Base-by-base conservation (phyloP, 139 green algal genomes). In the Dunaliella primolecta region DNA sequence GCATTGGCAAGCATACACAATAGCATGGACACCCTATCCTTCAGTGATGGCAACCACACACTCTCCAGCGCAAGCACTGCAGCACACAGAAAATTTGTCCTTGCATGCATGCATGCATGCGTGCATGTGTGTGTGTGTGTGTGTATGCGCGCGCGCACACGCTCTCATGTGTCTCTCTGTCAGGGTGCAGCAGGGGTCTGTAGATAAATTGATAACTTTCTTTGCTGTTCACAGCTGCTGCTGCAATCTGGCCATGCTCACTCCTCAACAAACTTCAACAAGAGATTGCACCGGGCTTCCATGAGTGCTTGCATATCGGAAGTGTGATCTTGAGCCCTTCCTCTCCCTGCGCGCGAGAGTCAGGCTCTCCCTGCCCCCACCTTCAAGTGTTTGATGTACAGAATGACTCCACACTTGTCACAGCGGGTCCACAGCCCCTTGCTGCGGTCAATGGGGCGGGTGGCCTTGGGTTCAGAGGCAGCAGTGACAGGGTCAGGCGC, bases 311-410 rank as follows among this genome's bases (percentile, higher is more conserved):
- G n/a, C n/a, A n/a, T n/a, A n/a, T n/a, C n/a, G n/a, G n/a, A n/a
- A n/a, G n/a, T n/a, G n/a, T n/a, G n/a, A n/a, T n/a, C n/a, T n/a
- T n/a, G n/a, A n/a, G n/a, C n/a, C n/a, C n/a, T n/a, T n/a, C n/a
- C n/a, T n/a, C n/a, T n/a, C n/a, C n/a, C n/a, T n/a, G n/a, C n/a
- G n/a, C n/a, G n/a, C n/a, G n/a, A n/a, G n/a, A n/a, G n/a, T n/a
- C n/a, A n/a, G n/a, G 32, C 35, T 23, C 20, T 30, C 35, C 36
- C 46, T 25, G 7, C 2, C 7, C 70, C 3, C 35, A 86, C 85
- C 90, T 94, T 94, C 36, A 95, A 83, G 87, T 95, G 92, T 90
- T 95, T 96, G 84, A 95, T 93, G 91, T 96, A 96, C 82, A 96
- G 87, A 76, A 95, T 96, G 36, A 94, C 91, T 31, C 93, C 93